A percentile compares a stretch with the other conserved stretches of the same genome.
These are phyloP conservation scores for Alternaria sp. DNA, from an alignment of 2,329 filamentous ascomycete species.

Conservation along the genomic window DNA sequence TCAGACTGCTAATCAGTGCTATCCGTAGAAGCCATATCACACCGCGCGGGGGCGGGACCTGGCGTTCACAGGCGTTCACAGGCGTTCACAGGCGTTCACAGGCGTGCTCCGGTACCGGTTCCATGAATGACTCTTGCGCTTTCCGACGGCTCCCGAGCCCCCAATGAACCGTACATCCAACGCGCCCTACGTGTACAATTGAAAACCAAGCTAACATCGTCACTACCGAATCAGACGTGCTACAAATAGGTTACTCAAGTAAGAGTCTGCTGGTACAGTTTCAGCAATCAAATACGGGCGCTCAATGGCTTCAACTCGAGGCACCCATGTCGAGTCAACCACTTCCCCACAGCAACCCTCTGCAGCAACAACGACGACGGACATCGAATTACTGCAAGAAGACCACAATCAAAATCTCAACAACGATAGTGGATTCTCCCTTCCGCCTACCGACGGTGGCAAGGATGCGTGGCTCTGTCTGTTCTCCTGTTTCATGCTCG, in stretches of 20 bases:
- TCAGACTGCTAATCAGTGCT: not conserved
- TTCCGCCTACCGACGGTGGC: slow-evolving; percentile 43
- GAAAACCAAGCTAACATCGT: slow-evolving; percentile 14
- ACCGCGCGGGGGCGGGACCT: not conserved
- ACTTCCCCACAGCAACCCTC: slow-evolving; percentile 24
- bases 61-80: not conserved
- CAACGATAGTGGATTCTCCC: slow-evolving; percentile 37
- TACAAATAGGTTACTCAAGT: not conserved
- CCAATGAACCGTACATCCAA: slow-evolving; percentile 17
- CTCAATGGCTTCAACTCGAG: slow-evolving; percentile 30
- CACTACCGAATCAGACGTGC: slow-evolving; percentile 4
- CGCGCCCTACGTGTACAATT: slow-evolving; percentile 30
- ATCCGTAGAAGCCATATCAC: not conserved
- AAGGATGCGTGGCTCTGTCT: slow-evolving; percentile 45
- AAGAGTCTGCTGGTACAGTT: not conserved
- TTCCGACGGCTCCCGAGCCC: slow-evolving; percentile 14
- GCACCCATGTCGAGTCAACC: slow-evolving; percentile 25
- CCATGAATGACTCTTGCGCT: slow-evolving; percentile 1
- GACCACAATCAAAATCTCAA: slow-evolving; percentile 13
- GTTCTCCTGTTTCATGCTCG: slow-evolving; percentile 59
- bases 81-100: too few relatives aligned
- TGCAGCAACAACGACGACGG: slow-evolving; percentile 17
- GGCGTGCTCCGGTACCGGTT: not conserved
- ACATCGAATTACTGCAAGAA: slow-evolving; percentile 29
- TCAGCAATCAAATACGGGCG: not conserved